phyloP scores from a whole-genome alignment of 1,139 yeast genomes.

The Williopsis jadinii region DNA sequence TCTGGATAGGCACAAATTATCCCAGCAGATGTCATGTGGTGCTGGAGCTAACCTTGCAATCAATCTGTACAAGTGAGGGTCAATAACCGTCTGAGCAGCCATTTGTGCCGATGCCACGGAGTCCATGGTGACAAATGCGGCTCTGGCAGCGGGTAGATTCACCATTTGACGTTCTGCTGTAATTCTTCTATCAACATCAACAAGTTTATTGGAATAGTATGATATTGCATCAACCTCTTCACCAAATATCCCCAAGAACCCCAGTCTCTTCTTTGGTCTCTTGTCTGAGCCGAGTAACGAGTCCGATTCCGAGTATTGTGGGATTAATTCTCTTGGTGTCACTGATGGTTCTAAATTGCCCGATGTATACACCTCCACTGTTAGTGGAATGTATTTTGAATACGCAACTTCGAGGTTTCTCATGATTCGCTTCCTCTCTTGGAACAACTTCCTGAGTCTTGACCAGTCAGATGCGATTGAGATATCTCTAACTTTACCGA shows the following conservation, averaged over 20 bases:
- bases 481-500: conserved; percentile 52
- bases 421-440: conserved; percentile 30
- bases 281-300: conserved; percentile 1
- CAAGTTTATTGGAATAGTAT: conserved; percentile 48
- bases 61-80: conserved; percentile 68
- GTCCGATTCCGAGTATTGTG: conserved; percentile 2
- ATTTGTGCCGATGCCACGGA: conserved; percentile 83
- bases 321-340: conserved; percentile 8
- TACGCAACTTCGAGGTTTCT: conserved; percentile 38
- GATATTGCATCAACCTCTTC: conserved; percentile 60
- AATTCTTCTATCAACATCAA: conserved; percentile 52
- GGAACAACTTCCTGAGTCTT: conserved; percentile 37
- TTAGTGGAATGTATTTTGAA: conserved; percentile 38
- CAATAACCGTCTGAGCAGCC: conserved; percentile 83
- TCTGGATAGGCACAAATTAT: conserved; percentile 56
- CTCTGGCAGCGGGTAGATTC: conserved; percentile 32
- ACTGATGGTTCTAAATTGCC: conserved; percentile 22
- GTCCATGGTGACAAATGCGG: conserved; percentile 80
- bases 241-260: conserved; percentile 48
- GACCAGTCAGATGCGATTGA: conserved; percentile 51
- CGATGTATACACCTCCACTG: conserved; percentile 30
- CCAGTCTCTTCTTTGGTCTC: conserved; percentile 37
- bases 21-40: conserved; percentile 82
- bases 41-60: conserved; percentile 80
- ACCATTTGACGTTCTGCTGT: conserved; percentile 37